A percentile compares a stretch with the other conserved stretches of the same genome.
phyloP scores from a whole-genome alignment of 768 basidiomycete species.

The Tylopilus sp. region DNA sequence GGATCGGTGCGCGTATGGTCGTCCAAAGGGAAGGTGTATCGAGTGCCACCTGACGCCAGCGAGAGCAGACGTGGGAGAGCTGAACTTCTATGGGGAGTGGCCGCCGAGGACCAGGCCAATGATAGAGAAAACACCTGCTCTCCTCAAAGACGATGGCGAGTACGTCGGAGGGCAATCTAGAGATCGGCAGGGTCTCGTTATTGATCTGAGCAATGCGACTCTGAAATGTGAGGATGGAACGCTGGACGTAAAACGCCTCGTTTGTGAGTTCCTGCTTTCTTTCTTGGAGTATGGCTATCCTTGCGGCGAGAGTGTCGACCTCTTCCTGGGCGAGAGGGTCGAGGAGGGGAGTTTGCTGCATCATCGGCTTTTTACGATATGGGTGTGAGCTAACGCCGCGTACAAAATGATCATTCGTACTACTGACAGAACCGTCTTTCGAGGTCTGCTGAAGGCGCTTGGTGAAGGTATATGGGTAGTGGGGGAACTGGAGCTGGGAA shows the following conservation, averaged over 20 bases:
- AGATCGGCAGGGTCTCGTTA: slow-evolving; percentile 28
- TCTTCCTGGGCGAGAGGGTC: slow-evolving; percentile 24
- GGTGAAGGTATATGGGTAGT: not conserved
- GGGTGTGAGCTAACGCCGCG: slow-evolving; percentile 18
- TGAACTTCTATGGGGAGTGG: slow-evolving; percentile 33
- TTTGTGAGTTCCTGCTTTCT: slow-evolving; percentile 18
- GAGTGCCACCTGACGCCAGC: slow-evolving; percentile 36
- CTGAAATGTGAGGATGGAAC: slow-evolving; percentile 28
- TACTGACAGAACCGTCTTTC: slow-evolving; percentile 26
- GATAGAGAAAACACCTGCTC: slow-evolving; percentile 25
- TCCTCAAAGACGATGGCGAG: slow-evolving; percentile 35
- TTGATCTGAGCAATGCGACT: slow-evolving; percentile 32
- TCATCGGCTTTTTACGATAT: slow-evolving; percentile 17
- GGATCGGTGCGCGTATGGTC: slow-evolving; percentile 30
- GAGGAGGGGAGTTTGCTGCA: slow-evolving; percentile 18
- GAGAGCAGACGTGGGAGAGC: slow-evolving; percentile 34
- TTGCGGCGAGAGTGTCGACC: slow-evolving; percentile 20
- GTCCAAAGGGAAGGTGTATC: slow-evolving; percentile 35
- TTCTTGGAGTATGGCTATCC: slow-evolving; percentile 22
- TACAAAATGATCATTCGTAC: slow-evolving; percentile 10
- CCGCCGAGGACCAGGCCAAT: slow-evolving; percentile 26
- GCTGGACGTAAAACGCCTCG: slow-evolving; percentile 26
- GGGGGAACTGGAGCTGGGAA: not conserved
- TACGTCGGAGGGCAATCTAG: slow-evolving; percentile 30
- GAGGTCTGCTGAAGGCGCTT: slow-evolving; percentile 10